Conservation (phyloP, 2,329 filamentous ascomycete species). For the Fusarium sulawesiense region DNA sequence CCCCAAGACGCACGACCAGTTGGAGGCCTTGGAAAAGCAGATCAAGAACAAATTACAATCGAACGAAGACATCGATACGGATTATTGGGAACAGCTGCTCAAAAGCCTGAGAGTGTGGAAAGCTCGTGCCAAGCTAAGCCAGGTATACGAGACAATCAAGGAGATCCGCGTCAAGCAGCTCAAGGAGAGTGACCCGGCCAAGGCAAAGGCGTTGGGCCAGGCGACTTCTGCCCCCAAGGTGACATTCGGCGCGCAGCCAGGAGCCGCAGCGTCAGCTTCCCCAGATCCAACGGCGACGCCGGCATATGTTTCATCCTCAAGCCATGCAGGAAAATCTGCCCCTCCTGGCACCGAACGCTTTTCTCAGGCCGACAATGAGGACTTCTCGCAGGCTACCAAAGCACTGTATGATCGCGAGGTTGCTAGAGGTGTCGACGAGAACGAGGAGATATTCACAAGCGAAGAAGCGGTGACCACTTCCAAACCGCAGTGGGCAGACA, state of each 20-base stretch:
- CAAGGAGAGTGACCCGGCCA: conserved; percentile 73
- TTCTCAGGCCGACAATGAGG: conserved; percentile 75
- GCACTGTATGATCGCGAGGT: conserved; percentile 93
- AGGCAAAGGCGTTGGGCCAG: conserved; percentile 59
- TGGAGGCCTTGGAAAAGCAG: conserved; percentile 88
- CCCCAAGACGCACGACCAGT: conserved; percentile 86
- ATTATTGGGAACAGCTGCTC: conserved; percentile 96
- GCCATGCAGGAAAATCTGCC: conserved; percentile 50
- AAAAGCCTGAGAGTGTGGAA: conserved; percentile 90
- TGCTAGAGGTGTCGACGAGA: conserved; percentile 88
- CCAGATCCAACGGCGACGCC: conserved; percentile 20
- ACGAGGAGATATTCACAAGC: conserved; percentile 93
- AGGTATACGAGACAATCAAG: conserved; percentile 80
- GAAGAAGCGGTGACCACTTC: conserved; percentile 77
- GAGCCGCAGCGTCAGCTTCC: conserved; percentile 8
- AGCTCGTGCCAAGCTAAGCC: conserved; percentile 84
- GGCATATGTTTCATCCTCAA: conserved; percentile 33
- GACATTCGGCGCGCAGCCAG: conserved; percentile 7
- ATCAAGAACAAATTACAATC: conserved; percentile 87
- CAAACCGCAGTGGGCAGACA: conserved; percentile 82
- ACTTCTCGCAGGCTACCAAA: conserved; percentile 87
- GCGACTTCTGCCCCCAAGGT: conserved; percentile 8
- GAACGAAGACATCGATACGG: conserved; percentile 91
- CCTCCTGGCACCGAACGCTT: conserved; percentile 74
- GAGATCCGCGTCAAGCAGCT: conserved; percentile 75